Base-by-base conservation (phyloP, 805 yeast species). In the Barnettozyma botsteinii region DNA sequence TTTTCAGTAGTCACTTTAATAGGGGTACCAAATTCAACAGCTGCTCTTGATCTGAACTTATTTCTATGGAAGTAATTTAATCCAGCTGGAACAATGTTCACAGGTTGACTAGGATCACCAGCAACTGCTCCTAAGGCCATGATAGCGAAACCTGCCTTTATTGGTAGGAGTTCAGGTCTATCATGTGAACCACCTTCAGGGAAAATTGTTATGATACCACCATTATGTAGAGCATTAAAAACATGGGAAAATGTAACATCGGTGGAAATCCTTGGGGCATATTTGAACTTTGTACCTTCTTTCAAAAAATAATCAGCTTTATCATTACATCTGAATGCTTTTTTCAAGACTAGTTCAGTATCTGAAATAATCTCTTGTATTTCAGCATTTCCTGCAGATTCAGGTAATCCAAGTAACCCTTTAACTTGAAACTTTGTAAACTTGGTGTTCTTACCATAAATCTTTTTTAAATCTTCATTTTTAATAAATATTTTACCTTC, bases 181-280 rank as follows among this genome's bases (percentile, higher is more conserved):
- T 91, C 98, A 56, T 91, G 98, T 8, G 96, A 85, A 0, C 98
- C 98, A 43, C 98, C 98, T 65, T 91, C 98, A 4, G 98, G 96
- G 64, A 87, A 91, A 34, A 91, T 85, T 4, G 96, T 96, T 8
- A 91, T 69, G 50, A 95, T 85, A 35, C 85, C 81, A 30, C 85
- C 85, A 19, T 77, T 67, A 31, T 86, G 77, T 46, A 91, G 70
- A 56, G 86, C 94, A 37, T 79, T 73, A 56, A 89, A 91, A 5
- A 93, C 98, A 50, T 73, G 72, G 43, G 83, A 76, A 62, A 85
- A 91, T 34, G 88, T 94, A 35, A 69, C 67, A 13, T 86, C 75
- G 60, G 89, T 96, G 58, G 93, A 89, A 42, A 91, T 79, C 51
- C 82, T 83, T 43, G 75, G 78, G 1, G 97, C 96, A 28, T 74